phyloP scores from a whole-genome alignment of 768 basidiomycete genomes.

The Mycena indigotica region DNA sequence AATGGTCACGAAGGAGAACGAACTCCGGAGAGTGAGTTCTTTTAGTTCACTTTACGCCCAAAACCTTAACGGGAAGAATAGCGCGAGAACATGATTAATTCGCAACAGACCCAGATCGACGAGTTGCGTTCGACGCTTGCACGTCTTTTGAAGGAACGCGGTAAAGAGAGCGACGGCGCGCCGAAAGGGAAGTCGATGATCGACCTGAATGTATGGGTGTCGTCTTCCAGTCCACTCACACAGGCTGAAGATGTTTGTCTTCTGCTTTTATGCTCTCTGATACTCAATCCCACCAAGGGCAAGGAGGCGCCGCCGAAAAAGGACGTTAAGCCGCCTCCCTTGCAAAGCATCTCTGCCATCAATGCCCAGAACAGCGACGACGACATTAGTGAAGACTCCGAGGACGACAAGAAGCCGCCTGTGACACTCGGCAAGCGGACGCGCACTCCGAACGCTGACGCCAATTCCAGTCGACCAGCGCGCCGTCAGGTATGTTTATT shows the following conservation, averaged over 20 bases:
- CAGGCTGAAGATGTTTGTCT: constrained; percentile 15
- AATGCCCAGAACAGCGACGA: constrained; percentile 13
- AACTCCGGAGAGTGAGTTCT: constrained; percentile 53
- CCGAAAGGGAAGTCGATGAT: constrained; percentile 39
- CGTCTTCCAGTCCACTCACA: constrained; percentile 34
- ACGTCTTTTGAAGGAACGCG: constrained; percentile 43
- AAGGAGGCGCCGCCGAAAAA: not conserved
- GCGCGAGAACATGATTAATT: constrained; percentile 51
- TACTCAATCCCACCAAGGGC: not conserved
- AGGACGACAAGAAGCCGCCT: constrained; percentile 4
- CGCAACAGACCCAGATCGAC: constrained; percentile 45
- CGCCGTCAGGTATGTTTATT: constrained; percentile 10
- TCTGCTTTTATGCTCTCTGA: not conserved
- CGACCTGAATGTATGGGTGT: constrained; percentile 41
- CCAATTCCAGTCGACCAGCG: constrained; percentile 7
- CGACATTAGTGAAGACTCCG: constrained; percentile 11
- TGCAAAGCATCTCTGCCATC: constrained; percentile 16
- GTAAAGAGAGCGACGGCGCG: constrained; percentile 25
- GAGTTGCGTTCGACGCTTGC: constrained; percentile 51
- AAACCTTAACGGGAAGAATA: constrained; percentile 24
- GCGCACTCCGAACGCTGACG: constrained; percentile 7
- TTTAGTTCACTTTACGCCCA: constrained; percentile 4
- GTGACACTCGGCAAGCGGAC: constrained; percentile 14
- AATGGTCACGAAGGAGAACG: constrained; percentile 55
- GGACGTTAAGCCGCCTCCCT: constrained; percentile 2